Percentiles rank a stretch among this genome's conserved stretches.
Conservation (phyloP, 495 filamentous ascomycete genomes). For the Penicillium riverlandense region DNA sequence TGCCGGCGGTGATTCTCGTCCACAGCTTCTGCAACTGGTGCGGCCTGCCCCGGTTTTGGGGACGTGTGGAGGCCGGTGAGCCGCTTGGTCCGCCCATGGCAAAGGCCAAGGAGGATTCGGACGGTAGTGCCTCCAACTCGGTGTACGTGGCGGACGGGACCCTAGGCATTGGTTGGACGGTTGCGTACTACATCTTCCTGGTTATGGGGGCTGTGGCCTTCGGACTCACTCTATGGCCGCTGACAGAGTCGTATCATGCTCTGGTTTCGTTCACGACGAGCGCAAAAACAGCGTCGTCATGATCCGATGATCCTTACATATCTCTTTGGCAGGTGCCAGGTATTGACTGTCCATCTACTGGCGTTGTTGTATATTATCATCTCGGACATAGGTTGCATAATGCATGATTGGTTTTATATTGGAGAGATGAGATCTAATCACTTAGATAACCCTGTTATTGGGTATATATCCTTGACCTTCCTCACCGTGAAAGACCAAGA, state of each 20-base stretch:
- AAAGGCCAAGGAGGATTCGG: slow-evolving; percentile 36
- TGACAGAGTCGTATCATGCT: slow-evolving; percentile 55
- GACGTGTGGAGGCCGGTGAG: slow-evolving; percentile 50
- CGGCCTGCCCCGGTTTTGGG: slow-evolving; percentile 84
- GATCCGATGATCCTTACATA: too few relatives aligned
- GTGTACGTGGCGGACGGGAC: slow-evolving; percentile 9
- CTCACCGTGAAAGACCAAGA: too few relatives aligned
- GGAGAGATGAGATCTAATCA: too few relatives aligned
- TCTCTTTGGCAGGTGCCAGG: too few relatives aligned
- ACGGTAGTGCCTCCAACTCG: slow-evolving; percentile 1
- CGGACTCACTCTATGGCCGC: slow-evolving; percentile 57
- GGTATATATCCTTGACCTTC: too few relatives aligned
- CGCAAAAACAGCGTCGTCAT: too few relatives aligned
- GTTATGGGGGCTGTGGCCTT: slow-evolving; percentile 65
- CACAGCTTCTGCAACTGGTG: slow-evolving; percentile 92
- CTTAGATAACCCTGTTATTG: too few relatives aligned
- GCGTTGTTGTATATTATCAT: too few relatives aligned
- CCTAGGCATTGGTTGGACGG: slow-evolving; percentile 55
- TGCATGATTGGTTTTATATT: too few relatives aligned
- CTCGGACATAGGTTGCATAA: too few relatives aligned
- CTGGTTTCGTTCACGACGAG: slow-evolving; percentile 29
- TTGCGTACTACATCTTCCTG: slow-evolving; percentile 70
- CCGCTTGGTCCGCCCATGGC: slow-evolving; percentile 21
- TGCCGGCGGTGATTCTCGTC: slow-evolving; percentile 62
- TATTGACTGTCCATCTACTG: too few relatives aligned